Evolutionary conservation across 441 rosid species (phyloP).

Genomic region (Theobroma grandiflorum): DNA sequence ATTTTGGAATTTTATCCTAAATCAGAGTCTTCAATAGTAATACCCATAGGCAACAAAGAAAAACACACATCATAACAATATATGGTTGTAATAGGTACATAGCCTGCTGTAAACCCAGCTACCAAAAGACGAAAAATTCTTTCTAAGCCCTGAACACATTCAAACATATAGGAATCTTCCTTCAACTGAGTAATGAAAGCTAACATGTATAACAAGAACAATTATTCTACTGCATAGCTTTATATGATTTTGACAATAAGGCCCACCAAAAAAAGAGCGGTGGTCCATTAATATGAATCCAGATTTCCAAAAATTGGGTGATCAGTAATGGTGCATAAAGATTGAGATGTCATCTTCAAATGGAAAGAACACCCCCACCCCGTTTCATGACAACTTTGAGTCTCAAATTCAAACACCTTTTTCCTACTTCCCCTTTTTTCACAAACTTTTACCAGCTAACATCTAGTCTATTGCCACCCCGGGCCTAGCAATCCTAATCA

Average conservation of each 20-base stretch:
- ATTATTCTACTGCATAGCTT: neutral
- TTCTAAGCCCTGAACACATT: neutral
- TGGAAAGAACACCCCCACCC: neutral
- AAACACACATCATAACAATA: neutral
- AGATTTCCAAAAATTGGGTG: neutral
- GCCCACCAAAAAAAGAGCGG: constrained; percentile 12
- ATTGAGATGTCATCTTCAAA: constrained; percentile 30
- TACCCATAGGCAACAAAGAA: neutral
- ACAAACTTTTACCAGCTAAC: neutral
- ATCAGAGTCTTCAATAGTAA: neutral
- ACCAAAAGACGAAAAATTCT: neutral
- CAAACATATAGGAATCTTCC: neutral
- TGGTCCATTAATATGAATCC: constrained; percentile 11
- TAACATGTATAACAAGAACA: neutral
- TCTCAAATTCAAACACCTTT: constrained; percentile 24
- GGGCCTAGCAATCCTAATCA: constrained; percentile 10
- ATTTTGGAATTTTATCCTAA: neutral
- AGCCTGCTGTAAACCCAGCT: neutral
- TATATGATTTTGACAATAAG: constrained; percentile 19
- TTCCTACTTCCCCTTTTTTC: neutral
- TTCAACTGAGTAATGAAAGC: constrained; percentile 1
- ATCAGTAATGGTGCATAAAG: constrained; percentile 1
- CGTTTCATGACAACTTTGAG: constrained; percentile 2
- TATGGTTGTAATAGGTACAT: no score
- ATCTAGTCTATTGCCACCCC: neutral